Evolutionary conservation across 805 yeast genomes (phyloP).

Genomic region (Starmera dryadoides): DNA sequence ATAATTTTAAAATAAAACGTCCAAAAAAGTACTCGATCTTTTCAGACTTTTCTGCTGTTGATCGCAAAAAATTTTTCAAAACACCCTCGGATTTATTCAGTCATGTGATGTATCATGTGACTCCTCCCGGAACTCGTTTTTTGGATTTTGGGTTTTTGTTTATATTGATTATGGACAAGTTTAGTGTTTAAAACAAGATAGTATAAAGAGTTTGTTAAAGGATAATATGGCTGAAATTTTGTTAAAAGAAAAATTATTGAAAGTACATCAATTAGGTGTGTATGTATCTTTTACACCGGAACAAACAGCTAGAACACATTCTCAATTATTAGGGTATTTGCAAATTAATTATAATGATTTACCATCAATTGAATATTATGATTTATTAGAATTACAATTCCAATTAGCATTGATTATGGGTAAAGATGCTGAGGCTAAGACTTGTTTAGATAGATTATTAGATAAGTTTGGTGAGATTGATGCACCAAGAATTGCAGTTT

Average conservation of each 20-base stretch:
- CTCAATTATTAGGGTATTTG: constrained; percentile 27
- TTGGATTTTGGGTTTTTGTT: too few species aligned
- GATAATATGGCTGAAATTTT: too few species aligned
- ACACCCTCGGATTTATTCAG: too few species aligned
- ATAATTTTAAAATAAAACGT: too few species aligned
- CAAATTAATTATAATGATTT: constrained; percentile 16
- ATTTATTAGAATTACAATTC: constrained; percentile 66
- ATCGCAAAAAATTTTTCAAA: too few species aligned
- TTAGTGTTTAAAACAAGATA: too few species aligned
- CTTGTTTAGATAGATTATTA: constrained; percentile 50
- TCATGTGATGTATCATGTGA: too few species aligned
- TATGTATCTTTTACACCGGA: constrained; percentile 43
- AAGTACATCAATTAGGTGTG: constrained; percentile 41
- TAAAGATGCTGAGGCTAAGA: constrained; percentile 66
- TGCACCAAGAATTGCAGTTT: constrained; percentile 48
- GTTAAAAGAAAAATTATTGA: constrained; percentile 38
- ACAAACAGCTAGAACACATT: constrained; percentile 27
- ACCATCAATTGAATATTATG: constrained; percentile 36
- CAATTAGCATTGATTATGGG: constrained; percentile 53
- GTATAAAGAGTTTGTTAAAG: too few species aligned
- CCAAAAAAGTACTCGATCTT: too few species aligned
- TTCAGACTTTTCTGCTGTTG: too few species aligned
- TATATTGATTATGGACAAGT: too few species aligned
- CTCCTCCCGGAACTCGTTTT: too few species aligned
- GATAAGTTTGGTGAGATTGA: constrained; percentile 59